A percentile compares a stretch with the other conserved stretches of the same genome.
These are phyloP conservation scores for Saksenaea oblongispora DNA, from an alignment of 371 early-diverging fungal genomes.

Conservation along the genomic window DNA sequence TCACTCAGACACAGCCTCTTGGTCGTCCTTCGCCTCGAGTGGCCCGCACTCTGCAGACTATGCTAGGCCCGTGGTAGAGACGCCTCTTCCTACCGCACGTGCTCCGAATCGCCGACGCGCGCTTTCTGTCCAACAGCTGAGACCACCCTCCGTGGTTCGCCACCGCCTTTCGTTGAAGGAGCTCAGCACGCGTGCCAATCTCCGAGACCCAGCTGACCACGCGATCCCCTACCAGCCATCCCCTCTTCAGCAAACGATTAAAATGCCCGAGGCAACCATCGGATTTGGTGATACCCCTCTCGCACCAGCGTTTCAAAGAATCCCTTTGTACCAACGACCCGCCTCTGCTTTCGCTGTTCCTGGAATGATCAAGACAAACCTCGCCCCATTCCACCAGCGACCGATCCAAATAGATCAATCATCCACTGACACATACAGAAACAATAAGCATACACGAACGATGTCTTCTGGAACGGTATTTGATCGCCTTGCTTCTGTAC, in stretches of 20 bases:
- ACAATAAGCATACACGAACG: constrained; percentile 11
- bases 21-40: constrained; percentile 13
- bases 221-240: constrained; percentile 22
- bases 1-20: constrained; percentile 24
- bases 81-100: constrained; percentile 4
- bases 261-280: neutral
- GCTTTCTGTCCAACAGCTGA: constrained; percentile 39
- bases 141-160: constrained; percentile 11
- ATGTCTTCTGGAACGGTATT: constrained; percentile 26
- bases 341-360: constrained; percentile 22
- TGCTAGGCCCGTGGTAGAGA: neutral
- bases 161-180: constrained; percentile 24
- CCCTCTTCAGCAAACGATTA: constrained; percentile 24
- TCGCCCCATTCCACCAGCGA: constrained; percentile 3
- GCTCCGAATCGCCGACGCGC: constrained; percentile 37
- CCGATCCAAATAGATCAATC: constrained; percentile 8
- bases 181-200: constrained; percentile 10
- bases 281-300: constrained; percentile 1
- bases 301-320: neutral
- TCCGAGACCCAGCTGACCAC: constrained; percentile 1
- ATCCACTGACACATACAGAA: constrained; percentile 19
- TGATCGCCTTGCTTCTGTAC: constrained; percentile 39
- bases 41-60: neutral
- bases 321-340: constrained; percentile 8
- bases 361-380: constrained; percentile 4